A percentile compares a stretch with the other conserved stretches of the same genome.
Conservation (phyloP, 371 early-diverging fungal genomes). For the Haplosporangium sp. region DNA sequence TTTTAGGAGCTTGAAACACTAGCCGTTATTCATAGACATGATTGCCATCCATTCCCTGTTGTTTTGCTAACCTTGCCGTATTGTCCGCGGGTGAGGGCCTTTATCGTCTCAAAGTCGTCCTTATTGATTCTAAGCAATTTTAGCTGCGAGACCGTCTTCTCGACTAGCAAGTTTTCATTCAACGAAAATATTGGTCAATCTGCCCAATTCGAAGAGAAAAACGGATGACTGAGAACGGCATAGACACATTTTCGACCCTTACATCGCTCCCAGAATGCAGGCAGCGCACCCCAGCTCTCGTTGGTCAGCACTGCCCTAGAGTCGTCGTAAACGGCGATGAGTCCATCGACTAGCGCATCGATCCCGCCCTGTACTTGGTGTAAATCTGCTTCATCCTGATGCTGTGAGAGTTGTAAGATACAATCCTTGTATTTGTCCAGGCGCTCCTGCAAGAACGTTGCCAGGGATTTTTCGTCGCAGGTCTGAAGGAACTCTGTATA, state of each 20-base stretch:
- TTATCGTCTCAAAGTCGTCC: slow-evolving; percentile 88
- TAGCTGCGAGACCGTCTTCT: slow-evolving; percentile 65
- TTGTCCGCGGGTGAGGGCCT: slow-evolving; percentile 91
- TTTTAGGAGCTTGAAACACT: neutral
- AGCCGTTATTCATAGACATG: neutral
- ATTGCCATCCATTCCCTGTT: neutral
- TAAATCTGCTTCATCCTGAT: neutral
- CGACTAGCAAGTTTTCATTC: slow-evolving; percentile 58
- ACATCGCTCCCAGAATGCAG: slow-evolving; percentile 68
- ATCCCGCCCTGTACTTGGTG: slow-evolving; percentile 42
- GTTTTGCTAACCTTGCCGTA: slow-evolving; percentile 82
- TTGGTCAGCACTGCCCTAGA: slow-evolving; percentile 59
- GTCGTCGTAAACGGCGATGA: slow-evolving; percentile 72
- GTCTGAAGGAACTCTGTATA: slow-evolving; percentile 53
- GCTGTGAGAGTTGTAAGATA: slow-evolving; percentile 32
- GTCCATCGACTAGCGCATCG: slow-evolving; percentile 72
- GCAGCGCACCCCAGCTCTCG: slow-evolving; percentile 62
- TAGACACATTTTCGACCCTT: slow-evolving; percentile 2
- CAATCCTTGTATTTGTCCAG: slow-evolving; percentile 49
- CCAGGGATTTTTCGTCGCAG: slow-evolving; percentile 43
- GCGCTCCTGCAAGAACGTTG: slow-evolving; percentile 46
- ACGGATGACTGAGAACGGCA: neutral
- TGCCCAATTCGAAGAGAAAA: no score
- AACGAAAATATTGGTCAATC: no score
- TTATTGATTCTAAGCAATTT: slow-evolving; percentile 75